A percentile compares a stretch with the other conserved stretches of the same genome.
phyloP scores from a whole-genome alignment of 1,139 yeast species.

The Pichia sp. region DNA sequence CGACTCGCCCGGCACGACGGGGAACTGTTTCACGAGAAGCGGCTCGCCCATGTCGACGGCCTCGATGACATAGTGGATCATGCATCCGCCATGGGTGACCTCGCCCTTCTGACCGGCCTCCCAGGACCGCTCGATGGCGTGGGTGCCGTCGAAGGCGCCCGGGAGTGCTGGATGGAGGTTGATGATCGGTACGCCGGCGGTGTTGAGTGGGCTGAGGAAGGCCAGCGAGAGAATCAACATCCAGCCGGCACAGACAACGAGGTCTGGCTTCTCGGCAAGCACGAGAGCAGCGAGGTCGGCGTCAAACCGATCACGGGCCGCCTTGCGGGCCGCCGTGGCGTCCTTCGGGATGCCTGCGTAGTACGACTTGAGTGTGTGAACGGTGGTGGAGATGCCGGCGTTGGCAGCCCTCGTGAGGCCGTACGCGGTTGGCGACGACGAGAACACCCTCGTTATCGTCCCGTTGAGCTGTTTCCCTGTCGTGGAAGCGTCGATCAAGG shows the following conservation, averaged over 20 bases:
- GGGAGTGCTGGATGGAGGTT: constrained; percentile 96
- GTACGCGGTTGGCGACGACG: constrained; percentile 78
- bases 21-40: constrained; percentile 72
- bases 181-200: constrained; percentile 68
- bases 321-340: constrained; percentile 47
- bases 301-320: constrained; percentile 70
- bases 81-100: constrained; percentile 80
- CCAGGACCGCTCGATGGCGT: constrained; percentile 96
- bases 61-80: constrained; percentile 93
- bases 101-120: constrained; percentile 84
- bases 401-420: constrained; percentile 76
- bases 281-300: constrained; percentile 69
- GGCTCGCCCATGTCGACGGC: constrained; percentile 95
- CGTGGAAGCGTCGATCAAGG: constrained; percentile 72
- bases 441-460: constrained; percentile 66
- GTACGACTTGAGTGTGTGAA: constrained; percentile 71
- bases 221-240: constrained; percentile 82
- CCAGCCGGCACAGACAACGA: constrained; percentile 98
- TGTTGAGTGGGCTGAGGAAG: constrained; percentile 62
- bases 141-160: constrained; percentile 94
- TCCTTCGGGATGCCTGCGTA: constrained; percentile 71
- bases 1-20: constrained; percentile 64
- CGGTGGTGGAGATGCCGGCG: constrained; percentile 62
- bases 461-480: constrained; percentile 44
- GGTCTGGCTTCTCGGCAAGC: constrained; percentile 55